Base-by-base conservation (phyloP, 805 yeast genomes). In the Kockiozyma suomiensis region DNA sequence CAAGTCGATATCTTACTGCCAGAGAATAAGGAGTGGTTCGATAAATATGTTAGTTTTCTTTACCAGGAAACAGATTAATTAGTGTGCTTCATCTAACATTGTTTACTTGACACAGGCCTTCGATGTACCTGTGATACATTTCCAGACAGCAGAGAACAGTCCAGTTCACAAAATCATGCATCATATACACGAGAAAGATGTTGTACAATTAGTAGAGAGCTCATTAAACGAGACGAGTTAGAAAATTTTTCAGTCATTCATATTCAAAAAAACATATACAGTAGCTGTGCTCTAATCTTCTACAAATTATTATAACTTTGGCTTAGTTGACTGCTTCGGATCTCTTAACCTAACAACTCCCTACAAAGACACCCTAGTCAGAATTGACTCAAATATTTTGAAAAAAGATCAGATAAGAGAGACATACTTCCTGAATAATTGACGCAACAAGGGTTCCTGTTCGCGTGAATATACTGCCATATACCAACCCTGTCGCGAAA, bases 41-140 rank as follows among this genome's bases (percentile, higher is more conserved):
- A 75, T 46, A 55, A 62, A 56, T 75, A 75, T 55, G 70, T 68
- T 32, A 12, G 70, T 50, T 21, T 38, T 35, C 1, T 7, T 30
- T n/a, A n/a, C n/a, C n/a, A n/a, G n/a, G n/a, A n/a, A n/a, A n/a
- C n/a, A n/a, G n/a, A n/a, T n/a, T n/a, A n/a, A n/a, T n/a, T n/a
- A n/a, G n/a, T n/a, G n/a, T n/a, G n/a, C n/a, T n/a, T n/a, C n/a
- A n/a, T n/a, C n/a, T n/a, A n/a, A n/a, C n/a, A n/a, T n/a, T n/a
- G n/a, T n/a, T n/a, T n/a, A n/a, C n/a, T n/a, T 30, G 33, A 10
- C 10, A 12, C 35, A 66, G 69, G 75, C 75, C 13, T 74, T 67
- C 57, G 78, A 74, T 48, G 75, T 74, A 1, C 78, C 78, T 3
- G 77, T 74, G 1, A 56, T 72, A 10, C 76, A 74, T 33, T 40